Evolutionary conservation across 495 filamentous ascomycete species (phyloP).

Genomic region (Darksidea phi): DNA sequence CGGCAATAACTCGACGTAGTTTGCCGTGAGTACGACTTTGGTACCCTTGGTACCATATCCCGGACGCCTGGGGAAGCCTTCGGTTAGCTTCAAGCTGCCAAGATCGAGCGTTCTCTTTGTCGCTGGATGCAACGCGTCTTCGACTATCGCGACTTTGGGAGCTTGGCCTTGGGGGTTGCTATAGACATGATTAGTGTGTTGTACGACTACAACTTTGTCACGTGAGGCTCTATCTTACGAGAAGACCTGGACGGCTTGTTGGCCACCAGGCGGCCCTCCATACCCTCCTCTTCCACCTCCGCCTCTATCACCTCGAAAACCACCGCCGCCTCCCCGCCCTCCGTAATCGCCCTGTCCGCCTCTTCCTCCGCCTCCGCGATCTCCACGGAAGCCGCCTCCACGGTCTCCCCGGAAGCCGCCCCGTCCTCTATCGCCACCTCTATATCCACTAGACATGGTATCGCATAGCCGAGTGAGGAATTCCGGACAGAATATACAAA

Average conservation of each 20-base stretch:
- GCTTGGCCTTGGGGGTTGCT: conserved; percentile 1
- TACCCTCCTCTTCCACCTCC: conserved; percentile 15
- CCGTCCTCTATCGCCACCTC: conserved; percentile 21
- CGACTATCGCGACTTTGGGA: conserved; percentile 17
- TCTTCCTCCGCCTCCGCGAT: not conserved
- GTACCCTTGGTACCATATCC: conserved; percentile 48
- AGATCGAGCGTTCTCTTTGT: conserved; percentile 7
- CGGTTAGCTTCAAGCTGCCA: conserved; percentile 9
- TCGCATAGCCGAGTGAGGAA: not conserved
- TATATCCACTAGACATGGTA: conserved; percentile 14
- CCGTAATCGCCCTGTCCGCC: conserved; percentile 9
- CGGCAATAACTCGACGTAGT: conserved; percentile 46
- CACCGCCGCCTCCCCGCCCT: not conserved
- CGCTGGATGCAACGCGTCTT: conserved; percentile 14
- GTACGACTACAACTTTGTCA: not conserved
- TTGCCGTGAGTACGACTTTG: conserved; percentile 43
- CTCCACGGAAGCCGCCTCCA: too few species aligned
- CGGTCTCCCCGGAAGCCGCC: conserved; percentile 18
- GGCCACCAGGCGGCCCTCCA: conserved; percentile 19
- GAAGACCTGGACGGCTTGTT: conserved; percentile 12
- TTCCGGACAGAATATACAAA: not conserved
- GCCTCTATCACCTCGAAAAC: conserved; percentile 13
- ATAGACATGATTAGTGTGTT: not conserved
- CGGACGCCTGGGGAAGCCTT: conserved; percentile 42
- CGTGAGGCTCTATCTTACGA: conserved; percentile 14